Conservation (phyloP, 139 green algal species). For the Chlorella sorokiniana region DNA sequence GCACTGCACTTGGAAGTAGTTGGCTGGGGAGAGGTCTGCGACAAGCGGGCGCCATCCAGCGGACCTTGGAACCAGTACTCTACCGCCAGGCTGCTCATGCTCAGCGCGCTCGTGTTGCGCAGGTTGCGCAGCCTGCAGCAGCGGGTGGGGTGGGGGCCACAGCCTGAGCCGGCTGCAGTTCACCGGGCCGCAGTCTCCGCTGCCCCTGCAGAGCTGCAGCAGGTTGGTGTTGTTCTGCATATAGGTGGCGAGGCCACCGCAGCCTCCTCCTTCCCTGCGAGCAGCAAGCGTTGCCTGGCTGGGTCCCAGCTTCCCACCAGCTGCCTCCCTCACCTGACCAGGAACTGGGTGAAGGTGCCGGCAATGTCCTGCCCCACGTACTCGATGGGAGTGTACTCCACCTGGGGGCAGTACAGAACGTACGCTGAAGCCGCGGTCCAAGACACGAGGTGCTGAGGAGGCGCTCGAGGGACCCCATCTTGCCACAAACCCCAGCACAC, state of each 20-base stretch:
- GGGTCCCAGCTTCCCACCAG: too few species aligned
- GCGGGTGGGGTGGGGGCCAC: background rate
- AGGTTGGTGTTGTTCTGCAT: too few species aligned
- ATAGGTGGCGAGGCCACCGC: too few species aligned
- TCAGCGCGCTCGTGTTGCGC: constrained; percentile 31
- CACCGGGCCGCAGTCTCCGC: too few species aligned
- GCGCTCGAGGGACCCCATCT: too few species aligned
- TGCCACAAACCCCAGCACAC: too few species aligned
- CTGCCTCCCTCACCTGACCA: constrained; percentile 50
- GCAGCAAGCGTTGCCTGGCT: too few species aligned
- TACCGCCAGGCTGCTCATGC: constrained; percentile 42
- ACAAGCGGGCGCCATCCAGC: background rate
- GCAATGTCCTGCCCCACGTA: constrained; percentile 33
- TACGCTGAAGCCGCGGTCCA: too few species aligned
- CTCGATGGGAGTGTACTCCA: constrained; percentile 70
- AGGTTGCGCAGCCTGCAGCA: constrained; percentile 59
- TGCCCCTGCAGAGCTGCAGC: background rate
- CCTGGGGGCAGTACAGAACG: too few species aligned
- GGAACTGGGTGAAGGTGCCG: constrained; percentile 66
- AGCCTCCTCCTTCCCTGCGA: too few species aligned
- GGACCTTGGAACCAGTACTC: constrained; percentile 70
- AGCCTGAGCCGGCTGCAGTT: background rate
- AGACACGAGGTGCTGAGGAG: too few species aligned
- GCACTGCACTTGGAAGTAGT: constrained; percentile 38
- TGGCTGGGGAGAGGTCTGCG: background rate